Conservation (phyloP, 148 eudicot genomes). For the Arctostaphylos glauca region DNA sequence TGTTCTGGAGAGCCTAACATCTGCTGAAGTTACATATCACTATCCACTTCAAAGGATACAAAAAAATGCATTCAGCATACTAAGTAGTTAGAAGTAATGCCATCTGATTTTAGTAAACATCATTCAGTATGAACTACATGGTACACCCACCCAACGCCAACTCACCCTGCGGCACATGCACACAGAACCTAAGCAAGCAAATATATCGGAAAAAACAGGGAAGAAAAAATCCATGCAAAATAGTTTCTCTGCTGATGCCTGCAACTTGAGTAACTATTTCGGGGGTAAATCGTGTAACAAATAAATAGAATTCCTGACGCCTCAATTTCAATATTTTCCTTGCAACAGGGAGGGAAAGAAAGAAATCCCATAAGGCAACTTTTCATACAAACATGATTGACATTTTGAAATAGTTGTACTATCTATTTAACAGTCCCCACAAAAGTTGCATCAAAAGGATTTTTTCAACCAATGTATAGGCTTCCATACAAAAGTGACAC, state of each 20-base stretch:
- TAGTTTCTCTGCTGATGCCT: not conserved
- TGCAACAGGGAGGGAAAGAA: not conserved
- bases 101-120: not conserved
- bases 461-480: not conserved
- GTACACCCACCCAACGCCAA: not conserved
- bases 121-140: not conserved
- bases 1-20: not conserved
- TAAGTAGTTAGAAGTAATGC: not conserved
- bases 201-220: not conserved
- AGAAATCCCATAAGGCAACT: not conserved
- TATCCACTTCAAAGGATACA: not conserved
- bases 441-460: not conserved
- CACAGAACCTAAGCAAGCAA: not conserved
- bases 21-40: not conserved
- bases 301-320: not conserved
- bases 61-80: not conserved
- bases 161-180: not conserved
- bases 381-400: too few relatives aligned
- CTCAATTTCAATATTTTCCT: not conserved
- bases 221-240: not conserved
- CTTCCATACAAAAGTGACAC: not conserved
- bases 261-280: not conserved
- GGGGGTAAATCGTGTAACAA: not conserved
- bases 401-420: not conserved
- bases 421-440: not conserved